These are phyloP conservation scores for Dactylellina leptospora DNA, from an alignment of 2,329 filamentous ascomycete species.

Conservation along the genomic window DNA sequence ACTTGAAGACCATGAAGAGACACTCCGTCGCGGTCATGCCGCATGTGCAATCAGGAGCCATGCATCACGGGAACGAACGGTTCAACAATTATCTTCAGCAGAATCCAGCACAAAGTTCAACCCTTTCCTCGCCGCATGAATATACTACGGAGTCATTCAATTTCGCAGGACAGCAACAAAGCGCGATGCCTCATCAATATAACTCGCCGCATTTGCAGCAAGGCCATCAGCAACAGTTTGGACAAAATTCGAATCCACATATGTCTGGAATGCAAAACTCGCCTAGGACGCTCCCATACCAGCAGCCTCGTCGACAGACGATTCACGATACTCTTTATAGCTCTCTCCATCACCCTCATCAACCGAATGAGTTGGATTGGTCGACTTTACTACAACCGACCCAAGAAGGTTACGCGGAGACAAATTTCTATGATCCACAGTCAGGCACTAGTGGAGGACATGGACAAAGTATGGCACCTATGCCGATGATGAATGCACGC, in stretches of 20 bases:
- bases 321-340: constrained; percentile 50
- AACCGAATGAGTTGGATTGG: constrained; percentile 43
- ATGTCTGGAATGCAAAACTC: constrained; percentile 50
- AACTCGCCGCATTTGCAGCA: constrained; percentile 42
- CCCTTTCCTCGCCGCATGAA: constrained; percentile 47
- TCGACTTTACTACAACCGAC: constrained; percentile 46
- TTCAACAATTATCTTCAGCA: constrained; percentile 43
- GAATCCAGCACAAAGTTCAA: constrained; percentile 42
- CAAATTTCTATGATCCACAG: constrained; percentile 52
- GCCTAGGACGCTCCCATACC: constrained; percentile 41
- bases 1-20: constrained; percentile 53
- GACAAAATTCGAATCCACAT: constrained; percentile 42
- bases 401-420: constrained; percentile 49
- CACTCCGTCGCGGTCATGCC: constrained; percentile 47
- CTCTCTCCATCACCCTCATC: constrained; percentile 40
- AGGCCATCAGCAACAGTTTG: constrained; percentile 42
- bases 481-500: constrained; percentile 52
- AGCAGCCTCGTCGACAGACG: constrained; percentile 41
- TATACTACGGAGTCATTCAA: constrained; percentile 52
- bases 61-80: constrained; percentile 38
- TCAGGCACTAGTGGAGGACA: constrained; percentile 51
- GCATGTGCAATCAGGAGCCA: constrained; percentile 30
- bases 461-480: constrained; percentile 49
- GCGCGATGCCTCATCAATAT: constrained; percentile 28
- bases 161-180: constrained; percentile 34